Percentiles rank a stretch among this genome's conserved stretches.
These are phyloP conservation scores for Mycosarcoma maydis DNA, from an alignment of 1,284 basidiomycete genomes.

Conservation along the genomic window DNA sequence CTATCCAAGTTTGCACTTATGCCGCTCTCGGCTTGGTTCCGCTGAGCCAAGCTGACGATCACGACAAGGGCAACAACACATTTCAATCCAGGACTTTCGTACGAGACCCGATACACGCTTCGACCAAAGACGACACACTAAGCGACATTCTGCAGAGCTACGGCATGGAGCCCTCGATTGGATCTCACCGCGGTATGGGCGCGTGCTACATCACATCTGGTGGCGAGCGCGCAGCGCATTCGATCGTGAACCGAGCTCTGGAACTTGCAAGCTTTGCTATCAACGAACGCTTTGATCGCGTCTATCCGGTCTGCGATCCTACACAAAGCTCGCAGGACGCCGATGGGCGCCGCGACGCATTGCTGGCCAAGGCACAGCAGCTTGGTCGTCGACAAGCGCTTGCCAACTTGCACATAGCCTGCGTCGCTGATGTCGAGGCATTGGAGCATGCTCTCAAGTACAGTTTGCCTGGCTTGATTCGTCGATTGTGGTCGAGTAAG, in stretches of 20 bases:
- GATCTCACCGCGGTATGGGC: not conserved
- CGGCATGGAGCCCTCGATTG: slow-evolving; percentile 8
- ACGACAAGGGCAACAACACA: too few species aligned
- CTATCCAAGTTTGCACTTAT: slow-evolving; percentile 42
- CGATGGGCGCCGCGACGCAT: slow-evolving; percentile 1
- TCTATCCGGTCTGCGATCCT: slow-evolving; percentile 5
- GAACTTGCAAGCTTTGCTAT: slow-evolving; percentile 14
- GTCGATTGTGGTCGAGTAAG: slow-evolving; percentile 1
- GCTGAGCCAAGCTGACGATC: not conserved
- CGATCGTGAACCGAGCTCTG: slow-evolving; percentile 26
- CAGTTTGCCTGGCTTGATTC: slow-evolving; percentile 47
- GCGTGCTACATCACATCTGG: slow-evolving; percentile 39
- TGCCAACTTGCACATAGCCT: slow-evolving; percentile 34
- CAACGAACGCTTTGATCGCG: slow-evolving; percentile 2
- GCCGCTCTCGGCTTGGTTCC: slow-evolving; percentile 41
- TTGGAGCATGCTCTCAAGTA: slow-evolving; percentile 54
- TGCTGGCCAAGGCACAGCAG: slow-evolving; percentile 15
- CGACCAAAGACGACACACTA: slow-evolving; percentile 1
- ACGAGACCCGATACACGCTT: too few species aligned
- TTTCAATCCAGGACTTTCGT: too few species aligned
- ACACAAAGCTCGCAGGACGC: not conserved
- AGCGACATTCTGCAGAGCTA: slow-evolving; percentile 12
- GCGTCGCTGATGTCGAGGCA: slow-evolving; percentile 38
- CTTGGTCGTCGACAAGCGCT: slow-evolving; percentile 22
- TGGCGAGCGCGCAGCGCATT: slow-evolving; percentile 30